Evolutionary conservation across 2,329 filamentous ascomycete genomes (phyloP), one percentile per base, ranked within the genome.

Genomic region (Alternaria triticimaculans): DNA sequence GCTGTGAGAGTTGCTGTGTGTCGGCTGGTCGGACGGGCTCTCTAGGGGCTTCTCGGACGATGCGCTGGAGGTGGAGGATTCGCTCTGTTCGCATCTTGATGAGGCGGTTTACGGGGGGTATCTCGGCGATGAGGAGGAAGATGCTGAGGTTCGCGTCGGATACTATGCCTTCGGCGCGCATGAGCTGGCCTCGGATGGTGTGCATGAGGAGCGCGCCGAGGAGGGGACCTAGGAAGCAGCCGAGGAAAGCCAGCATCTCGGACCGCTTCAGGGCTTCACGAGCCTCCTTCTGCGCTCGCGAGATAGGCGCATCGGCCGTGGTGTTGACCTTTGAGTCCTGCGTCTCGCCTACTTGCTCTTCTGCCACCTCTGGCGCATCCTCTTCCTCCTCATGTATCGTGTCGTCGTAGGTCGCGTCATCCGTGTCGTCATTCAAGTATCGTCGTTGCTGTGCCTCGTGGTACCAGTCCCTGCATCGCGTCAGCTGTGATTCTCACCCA

Each of bases 71-170:
- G 73, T 94, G 89, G 9, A 96, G 83, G 3, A 94, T 97, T 33
- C 93, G 88, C 14, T 88, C 87, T 72, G 93, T 90, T 5, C 96
- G 86, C 72, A 97, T 87, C 75, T 90, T 92, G 65, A 97, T 88
- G 25, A 96, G 82, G 75, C 97, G 94, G 1, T 92, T 88, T 53
- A 94, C 83, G 0, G 95, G 95, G 4, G 92, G 90, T 26, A 97
- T 84, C 80, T 98, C 95, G 4, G 95, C 92, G 1, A 92, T 92
- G 18, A 97, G 86, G 3, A 97, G 84, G 79, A 97, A 98, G 56
- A 98, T 92, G 12, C 91, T 94, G 58, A 98, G 85, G 78, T 97
- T 97, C 81, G 95, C 96, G 79, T 97, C 92, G 5, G 93, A 97
- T 7, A 98, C 90, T 11, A 98, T 84, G 2, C 92, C 92, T 77